Base-by-base conservation (phyloP, 2,329 filamentous ascomycete genomes). In the Aspergillus ochraceoroseus region DNA sequence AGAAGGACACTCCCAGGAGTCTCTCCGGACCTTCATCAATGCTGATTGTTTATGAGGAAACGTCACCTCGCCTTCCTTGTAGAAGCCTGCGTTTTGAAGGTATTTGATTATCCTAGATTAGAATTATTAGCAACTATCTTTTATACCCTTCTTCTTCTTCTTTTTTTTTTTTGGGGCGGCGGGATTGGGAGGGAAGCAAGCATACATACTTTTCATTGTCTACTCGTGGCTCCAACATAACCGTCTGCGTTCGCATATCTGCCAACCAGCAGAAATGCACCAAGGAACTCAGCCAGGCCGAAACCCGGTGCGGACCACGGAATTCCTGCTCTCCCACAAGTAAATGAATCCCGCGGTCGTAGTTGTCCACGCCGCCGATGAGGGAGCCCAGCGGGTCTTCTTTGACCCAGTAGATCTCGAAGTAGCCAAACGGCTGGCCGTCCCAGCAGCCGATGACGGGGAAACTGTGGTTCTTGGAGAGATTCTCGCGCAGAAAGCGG, bases 341-440 rank as follows among this genome's bases (percentile, higher is more conserved):
- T 8, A 92, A 80, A 57, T 98, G 92, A 12, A 96, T 68, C 0
- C 92, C 92, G 5, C 92, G 74, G 55, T 96, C 90, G 65, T 84
- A 96, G 55, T 95, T 85, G 5, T 76, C 78, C 0, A 81, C 79
- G 0, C 74, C 74, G 0, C 61, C 80, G 3, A 94, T 65, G 49
- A 87, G 74, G 32, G 74, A 76, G 0, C 86, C 87, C 1, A 98
- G 63, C 0, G 73, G 69, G 57, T 96, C 92, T 61, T 98, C 92
- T 57, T 94, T 95, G 3, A 92, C 87, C 90, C 92, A 98, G 68
- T 98, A 98, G 22, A 98, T 76, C 69, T 98, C 92, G 60, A 98
- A 95, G 62, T 94, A 98, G 0, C 88, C 92, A 67, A 96, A 98
- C 0, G 90, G 90, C 45, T 90, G 83, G 7, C 87, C 89, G 54